Conservation (phyloP, 768 basidiomycete genomes). For the Mycena leptocephala region DNA sequence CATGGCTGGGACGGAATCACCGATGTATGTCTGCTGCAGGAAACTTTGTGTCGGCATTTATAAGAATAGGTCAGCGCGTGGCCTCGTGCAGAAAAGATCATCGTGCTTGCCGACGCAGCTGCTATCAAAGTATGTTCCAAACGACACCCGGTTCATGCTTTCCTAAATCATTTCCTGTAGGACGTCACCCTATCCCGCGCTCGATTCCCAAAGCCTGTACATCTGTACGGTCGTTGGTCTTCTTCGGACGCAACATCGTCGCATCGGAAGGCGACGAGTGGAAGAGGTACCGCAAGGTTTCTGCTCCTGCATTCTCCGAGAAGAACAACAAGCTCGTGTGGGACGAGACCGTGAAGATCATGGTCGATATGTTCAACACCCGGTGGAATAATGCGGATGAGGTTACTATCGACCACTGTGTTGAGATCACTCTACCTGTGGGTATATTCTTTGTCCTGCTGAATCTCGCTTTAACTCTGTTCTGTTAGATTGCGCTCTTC, state of each 20-base stretch:
- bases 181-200: background rate
- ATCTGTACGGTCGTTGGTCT: background rate
- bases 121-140: slow-evolving; percentile 1
- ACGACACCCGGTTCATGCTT: background rate
- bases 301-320: background rate
- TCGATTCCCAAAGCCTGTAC: background rate
- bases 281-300: background rate
- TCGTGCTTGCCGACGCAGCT: background rate
- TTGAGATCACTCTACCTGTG: background rate
- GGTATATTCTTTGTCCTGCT: background rate
- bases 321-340: slow-evolving; percentile 3
- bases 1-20: slow-evolving; percentile 2
- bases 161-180: background rate
- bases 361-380: background rate
- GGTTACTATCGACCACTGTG: background rate
- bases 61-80: background rate
- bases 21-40: background rate
- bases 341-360: background rate
- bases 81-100: background rate
- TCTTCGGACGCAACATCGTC: background rate
- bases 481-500: background rate
- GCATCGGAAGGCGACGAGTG: background rate
- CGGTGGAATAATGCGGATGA: background rate
- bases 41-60: background rate
- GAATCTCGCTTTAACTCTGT: background rate